Conservation (phyloP, 176 grass and related monocot genomes). For the barley (Hordeum vulgare) region DNA sequence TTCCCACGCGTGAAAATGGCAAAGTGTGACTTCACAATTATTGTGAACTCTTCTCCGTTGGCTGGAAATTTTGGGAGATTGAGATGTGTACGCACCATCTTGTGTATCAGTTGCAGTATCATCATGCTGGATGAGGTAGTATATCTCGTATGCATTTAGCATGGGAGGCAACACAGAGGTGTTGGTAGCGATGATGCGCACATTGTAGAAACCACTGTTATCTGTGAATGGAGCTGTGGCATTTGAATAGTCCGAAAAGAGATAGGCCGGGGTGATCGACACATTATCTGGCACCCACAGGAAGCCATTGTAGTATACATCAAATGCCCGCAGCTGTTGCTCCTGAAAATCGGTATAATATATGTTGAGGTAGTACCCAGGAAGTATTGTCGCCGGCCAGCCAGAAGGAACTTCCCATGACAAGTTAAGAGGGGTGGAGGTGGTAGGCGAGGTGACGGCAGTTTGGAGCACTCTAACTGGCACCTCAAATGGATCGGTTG, state of each 20-base stretch:
- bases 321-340: neutral
- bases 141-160: neutral
- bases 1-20: neutral
- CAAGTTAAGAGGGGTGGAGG: neutral
- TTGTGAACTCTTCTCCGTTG: neutral
- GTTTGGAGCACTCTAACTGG: neutral
- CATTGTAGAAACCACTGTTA: neutral
- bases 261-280: accelerated
- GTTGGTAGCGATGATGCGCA: neutral
- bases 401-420: neutral
- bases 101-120: neutral
- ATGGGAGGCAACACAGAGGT: neutral
- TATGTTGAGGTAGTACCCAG: neutral
- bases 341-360: neutral
- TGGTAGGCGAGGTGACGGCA: neutral
- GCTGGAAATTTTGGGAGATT: neutral
- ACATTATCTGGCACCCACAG: neutral
- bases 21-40: neutral
- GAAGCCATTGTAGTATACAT: neutral
- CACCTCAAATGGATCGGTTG: neutral
- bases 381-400: neutral
- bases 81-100: neutral
- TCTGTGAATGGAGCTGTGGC: no score
- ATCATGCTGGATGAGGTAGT: neutral
- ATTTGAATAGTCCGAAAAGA: neutral